phyloP scores from a whole-genome alignment of 352 stramenopile species.

The Pilasporangium apinafurcum region DNA sequence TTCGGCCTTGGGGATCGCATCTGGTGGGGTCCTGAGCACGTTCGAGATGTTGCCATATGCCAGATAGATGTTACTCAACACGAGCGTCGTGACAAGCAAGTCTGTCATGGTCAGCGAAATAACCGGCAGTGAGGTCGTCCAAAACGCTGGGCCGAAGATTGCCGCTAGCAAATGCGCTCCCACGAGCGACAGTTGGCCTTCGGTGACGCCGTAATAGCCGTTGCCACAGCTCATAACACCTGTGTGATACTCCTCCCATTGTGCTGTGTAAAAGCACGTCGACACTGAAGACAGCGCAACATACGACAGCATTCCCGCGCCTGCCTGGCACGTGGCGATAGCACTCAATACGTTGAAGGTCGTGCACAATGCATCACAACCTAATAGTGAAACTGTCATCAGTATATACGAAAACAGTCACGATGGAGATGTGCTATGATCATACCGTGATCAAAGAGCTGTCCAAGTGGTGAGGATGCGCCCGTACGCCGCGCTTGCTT shows the following conservation, averaged over 20 bases:
- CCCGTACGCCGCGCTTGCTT: slow-evolving; percentile 96
- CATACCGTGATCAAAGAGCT: slow-evolving; percentile 97
- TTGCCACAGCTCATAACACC: slow-evolving; percentile 88
- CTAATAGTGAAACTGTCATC: slow-evolving; percentile 1
- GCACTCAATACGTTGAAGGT: slow-evolving; percentile 78
- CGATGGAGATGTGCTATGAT: not conserved
- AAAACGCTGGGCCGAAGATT: slow-evolving; percentile 50
- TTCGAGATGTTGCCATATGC: slow-evolving; percentile 70
- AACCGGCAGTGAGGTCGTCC: slow-evolving; percentile 31
- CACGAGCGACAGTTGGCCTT: slow-evolving; percentile 78
- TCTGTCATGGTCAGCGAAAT: slow-evolving; percentile 39
- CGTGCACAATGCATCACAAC: slow-evolving; percentile 80
- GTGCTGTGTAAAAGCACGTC: slow-evolving; percentile 78
- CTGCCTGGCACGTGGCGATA: slow-evolving; percentile 51
- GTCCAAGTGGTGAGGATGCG: slow-evolving; percentile 92
- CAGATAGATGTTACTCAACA: slow-evolving; percentile 74
- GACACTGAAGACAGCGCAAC: slow-evolving; percentile 69
- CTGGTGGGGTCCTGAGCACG: slow-evolving; percentile 46
- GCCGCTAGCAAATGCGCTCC: slow-evolving; percentile 52
- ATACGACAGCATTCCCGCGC: slow-evolving; percentile 34
- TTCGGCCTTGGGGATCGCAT: slow-evolving; percentile 55
- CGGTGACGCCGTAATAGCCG: slow-evolving; percentile 75
- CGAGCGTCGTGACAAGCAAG: slow-evolving; percentile 42
- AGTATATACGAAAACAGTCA: not conserved
- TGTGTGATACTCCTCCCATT: slow-evolving; percentile 89